Evolutionary conservation across 257 asterid species (phyloP), one percentile per base, ranked within the genome.

Genomic region (Agastache rugosa): DNA sequence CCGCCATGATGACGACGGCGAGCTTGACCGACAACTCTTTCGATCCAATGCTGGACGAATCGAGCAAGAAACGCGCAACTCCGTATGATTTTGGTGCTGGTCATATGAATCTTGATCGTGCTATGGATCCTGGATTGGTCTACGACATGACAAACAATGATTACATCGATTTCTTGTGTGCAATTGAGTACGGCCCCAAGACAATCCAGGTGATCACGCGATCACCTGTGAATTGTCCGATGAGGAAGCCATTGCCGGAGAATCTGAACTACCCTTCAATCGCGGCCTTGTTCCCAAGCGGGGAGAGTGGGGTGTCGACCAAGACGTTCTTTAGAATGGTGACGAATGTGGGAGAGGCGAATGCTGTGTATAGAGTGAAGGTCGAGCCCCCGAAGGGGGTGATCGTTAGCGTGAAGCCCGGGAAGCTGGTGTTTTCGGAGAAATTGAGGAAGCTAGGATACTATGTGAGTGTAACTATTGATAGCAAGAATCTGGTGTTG

Each of bases 1-100:
- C 99, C 0, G 99, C 99, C 0, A 90, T 95, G 90, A 95, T 95
- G 98, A 95, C 99, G 11, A 95, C 99, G 0, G 96, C 99, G 0
- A 83, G 64, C 78, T 55, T 79, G 7, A 54, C 73, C 0, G 96
- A 89, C 74, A 95, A 92, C 80, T 58, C 81, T 2, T 22, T 81
- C 19, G 73, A 77, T 1, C 85, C 90, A 1, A 87, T 95, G 96
- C 11, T 76, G 0, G 98, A 95, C 23, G 98, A 95, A 59, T 80
- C 97, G 1, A 89, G 87, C 3, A 90, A 87, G 11, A 92, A 89
- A 64, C 87, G 81, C 3, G 92, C 98, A 12, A 88, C 93, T 0
- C 96, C 98, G 0, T 92, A 90, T 27, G 98, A 92, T 73, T 90
- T 76, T 7, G 99, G 99, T 14, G 90, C 99, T 6, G 99, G 99